These are phyloP conservation scores for Tolypocladium tropicale DNA, from an alignment of 2,329 filamentous ascomycete species.

Conservation along the genomic window DNA sequence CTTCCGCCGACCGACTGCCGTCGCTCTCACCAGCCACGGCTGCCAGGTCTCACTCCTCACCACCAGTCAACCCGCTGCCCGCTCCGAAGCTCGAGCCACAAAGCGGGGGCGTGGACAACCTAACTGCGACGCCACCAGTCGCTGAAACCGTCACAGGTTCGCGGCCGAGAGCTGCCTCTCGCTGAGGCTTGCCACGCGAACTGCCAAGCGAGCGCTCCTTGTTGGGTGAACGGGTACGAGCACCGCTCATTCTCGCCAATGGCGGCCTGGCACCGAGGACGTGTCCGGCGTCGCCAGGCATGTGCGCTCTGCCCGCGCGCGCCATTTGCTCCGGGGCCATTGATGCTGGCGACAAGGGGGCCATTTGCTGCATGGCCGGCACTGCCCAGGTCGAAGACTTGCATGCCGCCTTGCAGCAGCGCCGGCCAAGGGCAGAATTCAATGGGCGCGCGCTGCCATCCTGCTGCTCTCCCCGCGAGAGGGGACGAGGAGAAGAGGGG, in stretches of 20 bases:
- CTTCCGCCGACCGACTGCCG: not conserved
- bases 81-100: not conserved
- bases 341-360: not conserved
- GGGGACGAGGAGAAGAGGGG: no score
- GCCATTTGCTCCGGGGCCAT: not conserved
- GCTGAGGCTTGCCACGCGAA: not conserved
- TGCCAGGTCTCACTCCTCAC: not conserved
- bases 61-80: not conserved
- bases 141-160: not conserved
- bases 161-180: not conserved
- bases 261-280: not conserved
- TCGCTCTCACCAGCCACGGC: not conserved
- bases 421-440: not conserved
- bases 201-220: not conserved
- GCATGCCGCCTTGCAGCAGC: not conserved
- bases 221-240: no score
- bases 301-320: not conserved
- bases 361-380: not conserved
- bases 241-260: not conserved
- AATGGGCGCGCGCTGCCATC: no score
- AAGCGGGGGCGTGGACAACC: not conserved
- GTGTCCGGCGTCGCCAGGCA: not conserved
- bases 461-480: no score
- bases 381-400: not conserved
- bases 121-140: not conserved